These are phyloP conservation scores for Sequoia sempervirens DNA, from an alignment of 75 land plant genomes.

Conservation along the genomic window DNA sequence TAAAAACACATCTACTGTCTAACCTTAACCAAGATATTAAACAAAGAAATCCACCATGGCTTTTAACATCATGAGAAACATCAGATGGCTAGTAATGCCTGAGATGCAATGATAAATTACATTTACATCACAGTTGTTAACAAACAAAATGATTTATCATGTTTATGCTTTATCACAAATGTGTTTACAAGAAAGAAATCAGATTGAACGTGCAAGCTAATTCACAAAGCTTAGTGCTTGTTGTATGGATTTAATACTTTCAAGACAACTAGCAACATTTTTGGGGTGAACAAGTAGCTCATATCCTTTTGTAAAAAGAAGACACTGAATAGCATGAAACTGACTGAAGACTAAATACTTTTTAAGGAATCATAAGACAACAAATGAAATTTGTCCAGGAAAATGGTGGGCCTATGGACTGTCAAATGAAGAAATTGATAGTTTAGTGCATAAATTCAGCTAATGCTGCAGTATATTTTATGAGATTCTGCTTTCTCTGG, in stretches of 20 bases:
- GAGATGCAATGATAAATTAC: neutral
- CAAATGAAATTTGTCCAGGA: too few relatives aligned
- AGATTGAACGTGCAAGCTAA: neutral
- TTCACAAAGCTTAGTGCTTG: neutral
- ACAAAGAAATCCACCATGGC: neutral
- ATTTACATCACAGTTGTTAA: neutral
- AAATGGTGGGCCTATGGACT: too few relatives aligned
- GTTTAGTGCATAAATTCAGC: too few relatives aligned
- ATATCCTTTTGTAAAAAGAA: neutral
- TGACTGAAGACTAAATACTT: too few relatives aligned
- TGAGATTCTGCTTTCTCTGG: too few relatives aligned
- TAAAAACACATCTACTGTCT: neutral
- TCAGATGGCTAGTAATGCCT: neutral
- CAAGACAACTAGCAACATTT: neutral
- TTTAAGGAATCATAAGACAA: too few relatives aligned
- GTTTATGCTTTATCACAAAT: neutral
- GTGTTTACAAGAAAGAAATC: neutral
- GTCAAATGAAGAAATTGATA: too few relatives aligned
- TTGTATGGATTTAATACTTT: neutral
- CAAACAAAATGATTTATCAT: neutral
- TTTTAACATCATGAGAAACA: neutral
- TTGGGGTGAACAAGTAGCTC: neutral
- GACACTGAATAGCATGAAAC: neutral
- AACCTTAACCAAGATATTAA: neutral
- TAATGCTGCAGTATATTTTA: too few relatives aligned